These are phyloP conservation scores for Chlorencoelia australis DNA, from an alignment of 2,329 filamentous ascomycete species.

Conservation along the genomic window DNA sequence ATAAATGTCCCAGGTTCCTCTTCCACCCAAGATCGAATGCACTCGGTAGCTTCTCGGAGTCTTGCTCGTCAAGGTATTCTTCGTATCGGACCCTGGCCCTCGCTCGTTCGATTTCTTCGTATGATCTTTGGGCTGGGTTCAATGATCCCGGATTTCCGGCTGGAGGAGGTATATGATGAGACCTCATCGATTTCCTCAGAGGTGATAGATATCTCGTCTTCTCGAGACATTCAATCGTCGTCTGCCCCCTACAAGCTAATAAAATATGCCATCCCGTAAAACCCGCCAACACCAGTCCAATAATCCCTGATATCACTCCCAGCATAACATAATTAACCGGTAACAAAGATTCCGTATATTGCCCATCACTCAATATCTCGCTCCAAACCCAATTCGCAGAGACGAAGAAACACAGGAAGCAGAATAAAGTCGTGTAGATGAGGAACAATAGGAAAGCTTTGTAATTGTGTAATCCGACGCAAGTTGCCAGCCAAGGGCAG, in stretches of 20 bases:
- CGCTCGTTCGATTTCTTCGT: slow-evolving; percentile 47
- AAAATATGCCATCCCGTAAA: slow-evolving; percentile 91
- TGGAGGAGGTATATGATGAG: slow-evolving; percentile 44
- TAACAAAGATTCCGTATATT: slow-evolving; percentile 66
- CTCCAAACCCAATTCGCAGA: slow-evolving; percentile 74
- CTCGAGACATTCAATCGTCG: slow-evolving; percentile 92
- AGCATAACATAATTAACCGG: slow-evolving; percentile 88
- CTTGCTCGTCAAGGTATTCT: slow-evolving; percentile 80
- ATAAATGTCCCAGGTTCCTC: slow-evolving; percentile 70
- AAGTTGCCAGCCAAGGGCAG: slow-evolving; percentile 95
- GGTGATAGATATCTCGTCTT: slow-evolving; percentile 90
- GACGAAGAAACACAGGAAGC: slow-evolving; percentile 69
- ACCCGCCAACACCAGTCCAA: slow-evolving; percentile 76
- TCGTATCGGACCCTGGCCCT: slow-evolving; percentile 61
- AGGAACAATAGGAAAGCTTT: slow-evolving; percentile 92
- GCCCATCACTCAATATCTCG: slow-evolving; percentile 62
- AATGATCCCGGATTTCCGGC: slow-evolving; percentile 20
- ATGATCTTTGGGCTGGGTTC: slow-evolving; percentile 25
- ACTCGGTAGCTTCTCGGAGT: slow-evolving; percentile 78
- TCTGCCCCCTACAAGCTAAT: slow-evolving; percentile 69
- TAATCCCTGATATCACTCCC: slow-evolving; percentile 78
- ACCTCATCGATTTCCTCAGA: slow-evolving; percentile 59
- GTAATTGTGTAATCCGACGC: slow-evolving; percentile 88
- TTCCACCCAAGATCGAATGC: slow-evolving; percentile 86
- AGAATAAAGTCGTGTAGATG: slow-evolving; percentile 79